phyloP scores from a whole-genome alignment of 1,139 yeast species.

The Meyerozyma elateridarum region DNA sequence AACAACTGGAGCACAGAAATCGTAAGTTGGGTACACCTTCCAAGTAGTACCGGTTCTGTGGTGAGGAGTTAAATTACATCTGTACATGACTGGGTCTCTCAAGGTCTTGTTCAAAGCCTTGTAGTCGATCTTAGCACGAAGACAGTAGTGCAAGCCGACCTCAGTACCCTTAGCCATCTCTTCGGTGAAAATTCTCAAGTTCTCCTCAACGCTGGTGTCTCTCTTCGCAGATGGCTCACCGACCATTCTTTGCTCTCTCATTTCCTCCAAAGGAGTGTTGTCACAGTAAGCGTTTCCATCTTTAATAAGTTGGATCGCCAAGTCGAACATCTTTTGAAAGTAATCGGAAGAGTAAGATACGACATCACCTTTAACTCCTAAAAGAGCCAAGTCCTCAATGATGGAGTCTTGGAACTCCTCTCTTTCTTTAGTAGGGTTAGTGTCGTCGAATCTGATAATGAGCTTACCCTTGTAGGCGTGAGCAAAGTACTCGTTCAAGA shows the following conservation, averaged over 20 bases:
- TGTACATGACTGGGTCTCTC: conserved; percentile 95
- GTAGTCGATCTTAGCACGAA: conserved; percentile 93
- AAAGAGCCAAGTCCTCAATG: conserved; percentile 77
- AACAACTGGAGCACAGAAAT: conserved; percentile 95
- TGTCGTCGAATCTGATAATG: conserved; percentile 93
- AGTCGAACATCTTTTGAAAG: conserved; percentile 84
- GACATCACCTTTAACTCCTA: conserved; percentile 88
- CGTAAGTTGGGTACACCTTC: conserved; percentile 97
- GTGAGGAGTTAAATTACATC: conserved; percentile 94
- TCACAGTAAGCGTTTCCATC: conserved; percentile 97
- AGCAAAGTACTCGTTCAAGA: conserved; percentile 93
- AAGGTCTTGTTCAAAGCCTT: conserved; percentile 86
- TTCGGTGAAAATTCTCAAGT: conserved; percentile 72
- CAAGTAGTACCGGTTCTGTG: conserved; percentile 89
- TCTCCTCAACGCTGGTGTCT: conserved; percentile 87
- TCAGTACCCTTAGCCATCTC: conserved; percentile 94
- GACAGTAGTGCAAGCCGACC: conserved; percentile 80
- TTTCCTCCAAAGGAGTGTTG: conserved; percentile 85
- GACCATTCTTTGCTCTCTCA: conserved; percentile 98
- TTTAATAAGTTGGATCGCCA: conserved; percentile 78
- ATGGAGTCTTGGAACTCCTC: conserved; percentile 89
- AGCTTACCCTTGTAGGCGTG: conserved; percentile 89
- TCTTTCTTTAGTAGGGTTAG: conserved; percentile 94
- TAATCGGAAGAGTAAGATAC: conserved; percentile 89
- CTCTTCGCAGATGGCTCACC: conserved; percentile 90